A percentile compares a stretch with the other conserved stretches of the same genome.
These are phyloP conservation scores for Prunus kanzakura DNA, from an alignment of 306 rosid species.

Conservation along the genomic window DNA sequence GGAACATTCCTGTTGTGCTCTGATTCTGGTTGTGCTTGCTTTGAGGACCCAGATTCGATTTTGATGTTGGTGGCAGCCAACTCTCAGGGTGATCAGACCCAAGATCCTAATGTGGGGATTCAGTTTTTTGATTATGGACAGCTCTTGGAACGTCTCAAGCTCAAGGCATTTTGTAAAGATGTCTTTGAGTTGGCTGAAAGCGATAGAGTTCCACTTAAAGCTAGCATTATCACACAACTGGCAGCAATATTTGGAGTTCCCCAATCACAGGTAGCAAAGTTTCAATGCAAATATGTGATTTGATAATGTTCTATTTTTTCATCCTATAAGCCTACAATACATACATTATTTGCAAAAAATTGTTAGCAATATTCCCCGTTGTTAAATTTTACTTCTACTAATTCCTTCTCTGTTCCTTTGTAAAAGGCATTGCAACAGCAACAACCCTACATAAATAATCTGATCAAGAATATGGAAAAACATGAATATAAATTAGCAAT, in stretches of 20 bases:
- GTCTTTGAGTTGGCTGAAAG: background rate
- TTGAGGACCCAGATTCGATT: constrained; percentile 41
- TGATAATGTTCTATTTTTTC: background rate
- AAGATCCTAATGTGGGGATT: background rate
- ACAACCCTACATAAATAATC: background rate
- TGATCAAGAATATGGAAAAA: constrained; percentile 2
- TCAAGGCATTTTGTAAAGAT: constrained; percentile 22
- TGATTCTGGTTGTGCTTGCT: constrained; percentile 38
- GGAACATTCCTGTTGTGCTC: constrained; percentile 68
- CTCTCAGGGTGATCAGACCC: background rate
- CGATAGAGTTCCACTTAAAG: constrained; percentile 18
- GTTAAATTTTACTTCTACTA: background rate
- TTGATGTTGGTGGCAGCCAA: constrained; percentile 22
- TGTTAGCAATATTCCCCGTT: too few species aligned
- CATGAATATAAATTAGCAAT: constrained; percentile 1
- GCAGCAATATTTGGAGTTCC: constrained; percentile 31
- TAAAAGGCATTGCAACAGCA: constrained; percentile 12
- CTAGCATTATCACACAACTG: constrained; percentile 38
- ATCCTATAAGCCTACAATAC: too few species aligned
- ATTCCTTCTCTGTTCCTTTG: background rate
- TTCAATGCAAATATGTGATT: background rate
- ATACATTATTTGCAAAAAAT: too few species aligned
- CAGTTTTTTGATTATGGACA: constrained; percentile 29
- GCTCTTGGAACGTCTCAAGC: constrained; percentile 28
- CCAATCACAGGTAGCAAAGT: constrained; percentile 32